Evolutionary conservation across 257 asterid species (phyloP).

Genomic region (Capsicum chinense): DNA sequence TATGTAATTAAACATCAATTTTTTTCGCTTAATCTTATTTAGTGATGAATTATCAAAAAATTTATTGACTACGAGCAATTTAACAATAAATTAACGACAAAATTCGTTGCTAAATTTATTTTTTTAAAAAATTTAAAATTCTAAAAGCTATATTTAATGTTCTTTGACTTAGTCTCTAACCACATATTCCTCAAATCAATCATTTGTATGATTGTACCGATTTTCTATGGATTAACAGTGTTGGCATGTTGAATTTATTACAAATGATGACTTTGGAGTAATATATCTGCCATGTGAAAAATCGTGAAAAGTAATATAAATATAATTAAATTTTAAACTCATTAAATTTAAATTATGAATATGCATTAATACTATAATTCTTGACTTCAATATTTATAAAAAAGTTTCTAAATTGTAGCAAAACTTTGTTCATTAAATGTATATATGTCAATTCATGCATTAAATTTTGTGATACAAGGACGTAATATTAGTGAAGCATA

Average conservation of each 20-base stretch:
- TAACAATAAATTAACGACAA: not conserved
- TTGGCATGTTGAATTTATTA: not conserved
- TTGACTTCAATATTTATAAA: not conserved
- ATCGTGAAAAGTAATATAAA: not conserved
- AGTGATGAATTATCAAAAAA: not conserved
- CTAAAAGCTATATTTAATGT: not conserved
- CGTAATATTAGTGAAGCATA: not conserved
- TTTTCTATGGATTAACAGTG: conserved; percentile 17
- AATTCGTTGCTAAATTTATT: not conserved
- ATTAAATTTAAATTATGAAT: not conserved
- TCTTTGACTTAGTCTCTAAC: conserved; percentile 22
- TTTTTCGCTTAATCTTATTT: not conserved
- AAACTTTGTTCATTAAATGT: not conserved
- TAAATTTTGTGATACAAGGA: not conserved
- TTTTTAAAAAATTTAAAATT: not conserved
- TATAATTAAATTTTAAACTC: not conserved
- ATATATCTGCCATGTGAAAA: not conserved
- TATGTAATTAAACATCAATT: not conserved
- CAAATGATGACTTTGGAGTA: not conserved
- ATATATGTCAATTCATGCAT: not conserved
- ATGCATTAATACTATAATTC: not conserved
- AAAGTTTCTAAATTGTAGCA: not conserved
- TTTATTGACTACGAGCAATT: not conserved
- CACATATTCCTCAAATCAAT: not conserved
- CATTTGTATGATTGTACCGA: not conserved